Evolutionary conservation across 805 yeast species (phyloP), one percentile per base, ranked within the genome.

Genomic region (Zygotorulaspora sp.): DNA sequence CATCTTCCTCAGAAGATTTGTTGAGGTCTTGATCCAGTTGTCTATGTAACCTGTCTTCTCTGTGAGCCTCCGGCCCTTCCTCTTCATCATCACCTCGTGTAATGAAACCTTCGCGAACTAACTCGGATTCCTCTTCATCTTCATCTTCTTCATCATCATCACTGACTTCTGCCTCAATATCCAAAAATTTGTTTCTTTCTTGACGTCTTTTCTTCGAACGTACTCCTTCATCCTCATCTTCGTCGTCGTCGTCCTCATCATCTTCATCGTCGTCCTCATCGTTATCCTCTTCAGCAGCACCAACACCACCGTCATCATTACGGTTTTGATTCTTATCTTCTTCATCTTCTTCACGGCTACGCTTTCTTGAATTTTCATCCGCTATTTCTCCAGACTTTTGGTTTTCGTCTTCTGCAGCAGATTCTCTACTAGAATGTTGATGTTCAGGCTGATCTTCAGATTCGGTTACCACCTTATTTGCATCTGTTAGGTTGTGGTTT

Each of bases 121-220:
- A 66, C 46, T 84, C 97, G n/a, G 94, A 89, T 50, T 79, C 85
- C 50, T 83, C 97, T 46, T 90, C 97, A 32, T 88, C 97, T 44
- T 89, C 97, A 45, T 87, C 90, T 49, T 62, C 66, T 2, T 90
- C 97, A 38, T 92, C 97, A 49, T 92, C 97, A 44, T 90, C 97
- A 62, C 90, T 95, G 41, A 92, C 98, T 62, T 90, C 97, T 43
- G 97, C 98, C 70, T 92, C 97, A 38, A 92, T 95, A 84, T 92
- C 98, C 65, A 92, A 73, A 63, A 88, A 92, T 70, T 83, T 89
- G 62, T 90, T 90, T 43, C 84, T 71, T 32, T 66, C 70, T 40
- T 61, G 68, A 43, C 73, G 68, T 53, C 65, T 60, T 58, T 72
- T 60, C 61, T 68, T 62, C 58, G 66, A 48, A 54, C 69, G 59